Evolutionary conservation across 2,329 filamentous ascomycete genomes (phyloP), one percentile per base, ranked within the genome.

Genomic region (Hirsutella rhossiliensis): DNA sequence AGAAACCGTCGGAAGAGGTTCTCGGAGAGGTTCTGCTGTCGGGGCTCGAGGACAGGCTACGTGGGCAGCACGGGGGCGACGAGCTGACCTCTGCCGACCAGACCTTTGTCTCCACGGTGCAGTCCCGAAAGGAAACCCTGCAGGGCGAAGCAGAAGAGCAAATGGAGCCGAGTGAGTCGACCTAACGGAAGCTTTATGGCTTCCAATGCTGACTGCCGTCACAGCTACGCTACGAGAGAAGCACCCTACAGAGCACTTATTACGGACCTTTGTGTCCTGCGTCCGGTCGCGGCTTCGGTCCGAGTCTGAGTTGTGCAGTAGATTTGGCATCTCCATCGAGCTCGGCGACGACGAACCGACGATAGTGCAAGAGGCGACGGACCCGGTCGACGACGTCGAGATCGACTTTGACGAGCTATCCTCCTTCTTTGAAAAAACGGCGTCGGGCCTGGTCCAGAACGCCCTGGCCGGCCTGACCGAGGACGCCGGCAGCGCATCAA

Each of bases 21-120:
- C 56, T 82, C 15, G 69, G 72, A 11, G 72, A 78, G 43, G 67
- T 76, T 3, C 68, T 86, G 31, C 67, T 72, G 7, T 63, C 71
- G 9, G 66, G 82, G 5, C 60, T 84, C 3, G 69, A 82, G 23
- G 66, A 68, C 11, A 62, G 63, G 38, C 52, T 74, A 40, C 64
- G 56, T 11, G 52, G 54, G 18, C 53, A 62, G 30, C 59, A 61
- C 41, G 56, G 55, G 3, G 55, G 55, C 15, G 48, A 53, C 19
- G 57, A 60, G 43, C 48, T 62, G 17, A 62, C 55, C 47, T 49
- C 62, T 50, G 55, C 62, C 23, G 63, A 66, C 43, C 54, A 59
- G 38, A 55, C 55, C 9, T 59, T 67, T 27, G 49, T 65, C 9
- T 51, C 55, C 5, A 55, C 58, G 11, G 55, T 63, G 7, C 56